Percentiles rank a stretch among this genome's conserved stretches.
These are phyloP conservation scores for Phytopythium helicoides DNA, from an alignment of 352 stramenopile species.

Conservation along the genomic window DNA sequence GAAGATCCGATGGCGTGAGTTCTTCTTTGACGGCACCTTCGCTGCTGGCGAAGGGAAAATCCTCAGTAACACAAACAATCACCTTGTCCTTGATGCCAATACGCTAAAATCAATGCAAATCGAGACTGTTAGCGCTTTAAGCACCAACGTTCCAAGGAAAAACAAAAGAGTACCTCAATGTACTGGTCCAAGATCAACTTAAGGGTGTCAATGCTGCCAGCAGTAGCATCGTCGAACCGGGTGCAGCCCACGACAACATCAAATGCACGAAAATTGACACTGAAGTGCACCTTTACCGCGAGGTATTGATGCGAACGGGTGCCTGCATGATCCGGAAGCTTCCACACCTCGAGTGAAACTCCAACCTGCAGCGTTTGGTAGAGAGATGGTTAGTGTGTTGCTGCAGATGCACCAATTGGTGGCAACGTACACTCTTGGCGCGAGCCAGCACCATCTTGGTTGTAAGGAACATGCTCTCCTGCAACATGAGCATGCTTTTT, in stretches of 20 bases:
- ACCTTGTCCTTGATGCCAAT: slow-evolving; percentile 76
- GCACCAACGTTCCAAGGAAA: too few species aligned
- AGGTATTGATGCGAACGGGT: slow-evolving; percentile 50
- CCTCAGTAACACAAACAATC: slow-evolving; percentile 55
- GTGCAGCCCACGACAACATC: slow-evolving; percentile 59
- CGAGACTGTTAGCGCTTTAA: too few species aligned
- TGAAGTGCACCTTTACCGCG: slow-evolving; percentile 73
- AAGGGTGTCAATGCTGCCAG: slow-evolving; percentile 31
- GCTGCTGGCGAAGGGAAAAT: slow-evolving; percentile 34
- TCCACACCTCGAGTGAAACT: slow-evolving; percentile 70
- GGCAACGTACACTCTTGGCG: slow-evolving; percentile 41
- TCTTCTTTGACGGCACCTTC: slow-evolving; percentile 10
- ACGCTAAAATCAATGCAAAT: slow-evolving; percentile 13
- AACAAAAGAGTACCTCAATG: slow-evolving; percentile 33
- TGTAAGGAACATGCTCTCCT: slow-evolving; percentile 68
- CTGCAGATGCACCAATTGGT: not conserved
- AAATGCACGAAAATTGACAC: slow-evolving; percentile 69
- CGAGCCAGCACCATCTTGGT: slow-evolving; percentile 62
- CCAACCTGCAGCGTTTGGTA: slow-evolving; percentile 21
- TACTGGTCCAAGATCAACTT: slow-evolving; percentile 54
- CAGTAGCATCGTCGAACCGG: slow-evolving; percentile 30
- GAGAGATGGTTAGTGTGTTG: not conserved
- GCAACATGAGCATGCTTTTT: slow-evolving; percentile 65
- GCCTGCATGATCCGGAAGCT: slow-evolving; percentile 25
- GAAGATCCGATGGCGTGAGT: slow-evolving; percentile 41